Percentiles rank a stretch among this genome's conserved stretches.
Conservation (phyloP, 169 alveolate species). For the Eimeria praecox region DNA sequence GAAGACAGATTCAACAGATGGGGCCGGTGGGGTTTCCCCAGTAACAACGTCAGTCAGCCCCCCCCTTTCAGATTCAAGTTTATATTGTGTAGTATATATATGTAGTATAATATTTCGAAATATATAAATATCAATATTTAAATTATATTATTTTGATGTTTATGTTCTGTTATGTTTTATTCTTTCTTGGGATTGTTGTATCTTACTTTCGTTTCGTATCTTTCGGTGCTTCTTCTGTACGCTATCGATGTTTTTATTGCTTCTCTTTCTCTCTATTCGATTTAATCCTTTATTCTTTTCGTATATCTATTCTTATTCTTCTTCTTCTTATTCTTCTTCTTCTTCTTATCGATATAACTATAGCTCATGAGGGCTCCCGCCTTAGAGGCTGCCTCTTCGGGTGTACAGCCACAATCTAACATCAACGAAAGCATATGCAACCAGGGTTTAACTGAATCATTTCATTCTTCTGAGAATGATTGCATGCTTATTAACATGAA, state of each 20-base stretch:
- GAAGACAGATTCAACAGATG: not conserved
- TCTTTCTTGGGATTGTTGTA: not conserved
- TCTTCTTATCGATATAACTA: not conserved
- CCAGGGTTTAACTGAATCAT: not conserved
- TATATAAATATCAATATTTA: not conserved
- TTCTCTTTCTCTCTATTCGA: too few relatives aligned
- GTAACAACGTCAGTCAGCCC: not conserved
- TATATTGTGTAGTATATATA: not conserved
- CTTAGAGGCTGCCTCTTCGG: too few relatives aligned
- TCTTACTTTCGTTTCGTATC: not conserved
- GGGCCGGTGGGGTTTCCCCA: constrained; percentile 31
- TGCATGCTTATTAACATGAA: not conserved
- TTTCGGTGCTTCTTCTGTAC: not conserved
- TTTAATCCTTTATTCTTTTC: not conserved
- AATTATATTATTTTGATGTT: too few relatives aligned
- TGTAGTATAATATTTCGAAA: not conserved
- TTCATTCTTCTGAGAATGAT: constrained; percentile 3
- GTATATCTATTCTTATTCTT: not conserved
- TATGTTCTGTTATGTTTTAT: too few relatives aligned
- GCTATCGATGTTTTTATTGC: too few relatives aligned
- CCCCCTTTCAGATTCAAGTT: not conserved
- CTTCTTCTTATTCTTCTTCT: not conserved
- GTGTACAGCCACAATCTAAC: too few relatives aligned
- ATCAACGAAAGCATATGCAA: not conserved
- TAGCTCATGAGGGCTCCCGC: too few relatives aligned